Evolutionary conservation across 257 asterid species (phyloP), one percentile per base, ranked within the genome.

Genomic region (Penstemon newberryi): DNA sequence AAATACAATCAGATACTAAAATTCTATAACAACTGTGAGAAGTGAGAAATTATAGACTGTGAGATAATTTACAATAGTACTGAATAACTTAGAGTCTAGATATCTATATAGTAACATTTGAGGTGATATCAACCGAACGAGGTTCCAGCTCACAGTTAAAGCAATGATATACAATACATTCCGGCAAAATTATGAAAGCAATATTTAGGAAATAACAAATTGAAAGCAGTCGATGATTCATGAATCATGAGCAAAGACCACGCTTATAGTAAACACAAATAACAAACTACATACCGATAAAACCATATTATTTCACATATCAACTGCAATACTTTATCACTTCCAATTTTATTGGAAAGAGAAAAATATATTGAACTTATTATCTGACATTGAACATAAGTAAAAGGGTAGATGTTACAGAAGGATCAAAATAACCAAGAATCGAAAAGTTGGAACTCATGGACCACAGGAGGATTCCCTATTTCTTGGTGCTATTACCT

Each of bases 401-500:
- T 1, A 63, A 19, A 36, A n/a, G 47, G 0, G n/a, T 56, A 49
- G 38, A 46, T 59, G 37, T 42, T 59, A 70, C 56, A 8, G 5
- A 47, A 53, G 66, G 59, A 43, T 66, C 54, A 66, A 15, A 67
- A 72, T 37, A 38, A 66, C 15, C 60, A 56, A 40, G 13, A 62
- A n/a, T 47, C 11, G 7, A 42, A 70, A 62, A 58, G 4, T 10
- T 37, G 75, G 57, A 67, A 73, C 63, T 33, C 63, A 66, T 61
- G 1, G 39, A 49, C 12, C 41, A 71, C n/a, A 12, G 33, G 10
- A 68, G 1, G 56, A 42, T 53, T 63, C 54, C 64, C 60, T 83
- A 88, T 74, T 91, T 86, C 79, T 91, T 86, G 89, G 10, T 85
- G 89, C 79, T 82, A 78, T 86, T 89, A 80, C 77, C 80, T 82